These are phyloP conservation scores for Suillus bovinus DNA, from an alignment of 768 basidiomycete species.

Conservation along the genomic window DNA sequence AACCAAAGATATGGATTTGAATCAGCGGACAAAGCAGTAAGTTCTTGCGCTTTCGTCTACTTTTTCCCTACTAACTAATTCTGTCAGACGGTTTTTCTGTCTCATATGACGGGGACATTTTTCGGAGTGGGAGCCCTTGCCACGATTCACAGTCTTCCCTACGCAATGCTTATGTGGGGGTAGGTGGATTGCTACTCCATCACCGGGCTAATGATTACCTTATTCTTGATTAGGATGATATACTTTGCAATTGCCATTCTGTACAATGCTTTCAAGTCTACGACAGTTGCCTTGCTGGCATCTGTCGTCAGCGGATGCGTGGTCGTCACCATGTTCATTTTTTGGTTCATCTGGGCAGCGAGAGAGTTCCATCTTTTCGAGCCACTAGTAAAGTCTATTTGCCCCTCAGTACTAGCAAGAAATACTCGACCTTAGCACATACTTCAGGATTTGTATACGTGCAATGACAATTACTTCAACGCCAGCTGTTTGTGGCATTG, in stretches of 20 bases:
- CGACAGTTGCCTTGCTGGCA: not conserved
- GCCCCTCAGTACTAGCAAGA: not conserved
- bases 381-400: not conserved
- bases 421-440: not conserved
- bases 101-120: not conserved
- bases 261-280: not conserved
- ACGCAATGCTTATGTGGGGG: constrained; percentile 5
- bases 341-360: constrained; percentile 1
- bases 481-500: not conserved
- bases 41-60: constrained; percentile 4
- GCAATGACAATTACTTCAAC: not conserved
- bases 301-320: not conserved
- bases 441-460: not conserved
- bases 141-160: constrained; percentile 1
- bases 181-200: not conserved
- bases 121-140: not conserved
- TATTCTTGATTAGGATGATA: not conserved
- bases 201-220: not conserved
- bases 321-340: not conserved
- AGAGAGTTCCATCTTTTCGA: not conserved
- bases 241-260: not conserved
- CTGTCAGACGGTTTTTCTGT: constrained; percentile 15
- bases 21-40: constrained; percentile 29
- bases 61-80: not conserved
- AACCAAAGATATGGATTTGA: constrained; percentile 30